Base-by-base conservation (phyloP, 768 basidiomycete species). In the Heimioporus sp. region DNA sequence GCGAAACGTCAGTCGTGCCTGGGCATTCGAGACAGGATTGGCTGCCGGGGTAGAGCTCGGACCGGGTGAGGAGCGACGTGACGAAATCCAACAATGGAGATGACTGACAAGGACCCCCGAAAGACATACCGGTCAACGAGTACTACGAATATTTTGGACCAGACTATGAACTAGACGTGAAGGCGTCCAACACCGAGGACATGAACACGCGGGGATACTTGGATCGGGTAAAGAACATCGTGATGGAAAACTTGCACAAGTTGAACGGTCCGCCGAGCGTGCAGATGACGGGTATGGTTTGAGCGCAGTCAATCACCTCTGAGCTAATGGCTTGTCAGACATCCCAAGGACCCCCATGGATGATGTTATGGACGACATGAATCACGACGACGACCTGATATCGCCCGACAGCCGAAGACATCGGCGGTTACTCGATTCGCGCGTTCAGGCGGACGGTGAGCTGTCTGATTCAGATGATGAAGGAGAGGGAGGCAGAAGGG, bases 131-230 rank as follows among this genome's bases (percentile, higher is more conserved):
- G 3, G 87, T 95, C 57, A 99, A 98, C 64, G 97, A 99, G 72
- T 99, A 98, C 72, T 98, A 95, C 65, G 96, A 98, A 65, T 98
- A 98, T 70, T 98, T 98, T 68, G 97, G 97, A 1, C 97, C 97
- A 3, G 92, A 96, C 63, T 98, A 98, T 64, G 84, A 94, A 66
- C 80, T 99, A 31, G 92, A 99, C 65, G 97, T 99, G 28, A 91
- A 87, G 62, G 75, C 92, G 12, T 94, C 92, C 12, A 99, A 98
- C 66, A 89, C 92, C 54, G 94, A 97, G 59, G 96, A 99, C 65
- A 74, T 96, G 73, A 99, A 99, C 65, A 90, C 91, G 4, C 83
- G 82, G 5, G 90, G 90, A 53, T 99, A 98, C 69, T 77, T 99
- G 52, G 89, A 96, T 40, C 91, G 97, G 42, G 86, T 98, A 52